Evolutionary conservation across 1,139 yeast genomes (phyloP).

Genomic region (Candida tetrigidarum): DNA sequence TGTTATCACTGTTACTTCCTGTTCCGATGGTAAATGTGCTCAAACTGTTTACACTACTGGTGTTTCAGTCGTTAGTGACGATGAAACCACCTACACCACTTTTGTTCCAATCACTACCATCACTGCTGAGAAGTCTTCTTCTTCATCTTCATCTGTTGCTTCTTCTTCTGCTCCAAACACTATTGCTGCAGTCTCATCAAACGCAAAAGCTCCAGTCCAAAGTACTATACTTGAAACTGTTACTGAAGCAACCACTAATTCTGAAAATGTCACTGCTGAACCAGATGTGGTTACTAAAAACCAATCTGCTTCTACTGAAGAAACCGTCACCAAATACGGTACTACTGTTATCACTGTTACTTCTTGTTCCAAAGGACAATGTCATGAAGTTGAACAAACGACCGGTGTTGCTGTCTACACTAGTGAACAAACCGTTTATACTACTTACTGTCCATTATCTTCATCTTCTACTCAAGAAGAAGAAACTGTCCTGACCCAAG

Average conservation of each 20-base stretch:
- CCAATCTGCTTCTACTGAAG: constrained; percentile 5
- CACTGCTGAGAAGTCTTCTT: constrained; percentile 3
- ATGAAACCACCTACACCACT: constrained; percentile 27
- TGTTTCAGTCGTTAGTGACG: constrained; percentile 30
- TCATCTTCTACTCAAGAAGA: constrained; percentile 1
- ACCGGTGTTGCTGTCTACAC: constrained; percentile 43
- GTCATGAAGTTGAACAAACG: constrained; percentile 33
- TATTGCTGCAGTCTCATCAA: constrained; percentile 1
- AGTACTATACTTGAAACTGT: constrained; percentile 1
- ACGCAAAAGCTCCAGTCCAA: background rate
- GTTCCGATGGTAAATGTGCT: constrained; percentile 39
- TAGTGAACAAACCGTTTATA: constrained; percentile 23
- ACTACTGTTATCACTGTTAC: constrained; percentile 25
- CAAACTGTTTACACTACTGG: constrained; percentile 30
- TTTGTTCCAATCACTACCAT: constrained; percentile 29
- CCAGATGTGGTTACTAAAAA: constrained; percentile 2
- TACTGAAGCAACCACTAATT: constrained; percentile 15
- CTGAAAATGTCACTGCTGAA: constrained; percentile 18
- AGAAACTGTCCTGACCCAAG: constrained; percentile 7
- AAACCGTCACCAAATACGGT: constrained; percentile 5
- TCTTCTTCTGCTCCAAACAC: constrained; percentile 5
- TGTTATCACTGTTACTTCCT: constrained; percentile 50
- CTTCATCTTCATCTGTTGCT: constrained; percentile 1
- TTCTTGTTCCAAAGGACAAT: constrained; percentile 28
- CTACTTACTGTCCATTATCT: constrained; percentile 25